A percentile compares a stretch with the other conserved stretches of the same genome.
Evolutionary conservation across 1,284 basidiomycete genomes (phyloP).

Genomic region (Bondarzewia mesenterica): DNA sequence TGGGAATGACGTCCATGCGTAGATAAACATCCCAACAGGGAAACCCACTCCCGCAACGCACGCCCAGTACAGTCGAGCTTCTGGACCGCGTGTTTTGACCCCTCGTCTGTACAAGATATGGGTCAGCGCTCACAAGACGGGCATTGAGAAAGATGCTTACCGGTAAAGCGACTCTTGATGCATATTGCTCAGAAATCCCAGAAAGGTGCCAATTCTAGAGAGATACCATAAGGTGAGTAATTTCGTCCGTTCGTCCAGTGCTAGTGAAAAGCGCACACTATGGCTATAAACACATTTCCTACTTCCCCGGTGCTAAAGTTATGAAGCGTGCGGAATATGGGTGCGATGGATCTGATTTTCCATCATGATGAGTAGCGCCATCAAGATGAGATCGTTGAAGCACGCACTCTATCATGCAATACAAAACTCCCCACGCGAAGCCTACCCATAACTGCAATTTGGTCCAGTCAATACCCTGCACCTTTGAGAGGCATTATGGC

Average conservation of each 20-base stretch:
- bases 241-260: neutral
- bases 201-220: conserved; percentile 48
- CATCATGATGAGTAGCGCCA: neutral
- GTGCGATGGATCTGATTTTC: conserved; percentile 45
- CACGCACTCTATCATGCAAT: conserved; percentile 54
- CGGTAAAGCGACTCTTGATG: conserved; percentile 63
- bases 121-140: neutral
- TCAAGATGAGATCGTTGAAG: neutral
- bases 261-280: conserved; percentile 37
- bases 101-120: conserved; percentile 34
- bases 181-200: conserved; percentile 51
- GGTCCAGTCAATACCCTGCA: neutral
- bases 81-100: conserved; percentile 49
- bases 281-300: conserved; percentile 53
- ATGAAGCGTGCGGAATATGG: conserved; percentile 55
- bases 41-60: conserved; percentile 58
- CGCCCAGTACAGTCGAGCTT: conserved; percentile 66
- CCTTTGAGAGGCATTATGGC: too few relatives aligned
- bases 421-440: conserved; percentile 74
- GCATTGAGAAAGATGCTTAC: conserved; percentile 28
- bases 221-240: neutral
- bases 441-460: conserved; percentile 58
- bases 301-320: conserved; percentile 56
- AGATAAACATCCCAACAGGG: conserved; percentile 60
- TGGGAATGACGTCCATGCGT: conserved; percentile 51